These are phyloP conservation scores for Lippia alba DNA, from an alignment of 305 asterid species.

Conservation along the genomic window DNA sequence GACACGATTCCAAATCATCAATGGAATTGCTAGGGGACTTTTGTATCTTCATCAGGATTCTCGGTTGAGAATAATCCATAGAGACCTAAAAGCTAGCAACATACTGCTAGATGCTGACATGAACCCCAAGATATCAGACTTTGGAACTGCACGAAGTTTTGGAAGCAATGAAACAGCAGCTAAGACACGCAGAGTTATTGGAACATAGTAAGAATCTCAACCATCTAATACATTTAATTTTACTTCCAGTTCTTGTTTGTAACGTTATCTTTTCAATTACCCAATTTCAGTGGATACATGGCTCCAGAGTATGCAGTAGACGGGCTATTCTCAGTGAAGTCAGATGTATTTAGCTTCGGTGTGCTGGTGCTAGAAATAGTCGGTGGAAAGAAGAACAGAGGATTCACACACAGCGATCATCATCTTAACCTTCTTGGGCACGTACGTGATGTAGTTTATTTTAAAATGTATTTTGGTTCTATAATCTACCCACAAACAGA, in stretches of 20 bases:
- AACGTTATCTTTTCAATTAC: neutral
- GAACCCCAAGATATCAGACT: constrained; percentile 62
- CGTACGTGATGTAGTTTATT: neutral
- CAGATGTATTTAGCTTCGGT: constrained; percentile 43
- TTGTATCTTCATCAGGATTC: constrained; percentile 69
- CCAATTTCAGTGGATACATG: constrained; percentile 38
- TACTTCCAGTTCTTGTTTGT: neutral
- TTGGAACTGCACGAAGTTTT: constrained; percentile 46
- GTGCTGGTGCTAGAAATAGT: constrained; percentile 39
- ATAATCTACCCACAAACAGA: no score
- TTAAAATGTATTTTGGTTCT: no score
- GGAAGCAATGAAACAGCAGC: constrained; percentile 48
- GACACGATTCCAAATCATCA: constrained; percentile 47
- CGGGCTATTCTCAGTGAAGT: constrained; percentile 40
- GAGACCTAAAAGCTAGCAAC: constrained; percentile 61
- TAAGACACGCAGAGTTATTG: constrained; percentile 46
- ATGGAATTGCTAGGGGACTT: constrained; percentile 55
- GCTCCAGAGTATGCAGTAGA: constrained; percentile 39
- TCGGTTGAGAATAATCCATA: constrained; percentile 49
- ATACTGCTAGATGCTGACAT: constrained; percentile 48
- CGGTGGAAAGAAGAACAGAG: constrained; percentile 33
- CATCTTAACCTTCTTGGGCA: constrained; percentile 25
- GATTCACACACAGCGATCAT: constrained; percentile 21
- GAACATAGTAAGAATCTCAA: constrained; percentile 47
- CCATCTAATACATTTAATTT: neutral